Evolutionary conservation across 306 rosid species (phyloP).

Genomic region (Trifolium fragiferum): DNA sequence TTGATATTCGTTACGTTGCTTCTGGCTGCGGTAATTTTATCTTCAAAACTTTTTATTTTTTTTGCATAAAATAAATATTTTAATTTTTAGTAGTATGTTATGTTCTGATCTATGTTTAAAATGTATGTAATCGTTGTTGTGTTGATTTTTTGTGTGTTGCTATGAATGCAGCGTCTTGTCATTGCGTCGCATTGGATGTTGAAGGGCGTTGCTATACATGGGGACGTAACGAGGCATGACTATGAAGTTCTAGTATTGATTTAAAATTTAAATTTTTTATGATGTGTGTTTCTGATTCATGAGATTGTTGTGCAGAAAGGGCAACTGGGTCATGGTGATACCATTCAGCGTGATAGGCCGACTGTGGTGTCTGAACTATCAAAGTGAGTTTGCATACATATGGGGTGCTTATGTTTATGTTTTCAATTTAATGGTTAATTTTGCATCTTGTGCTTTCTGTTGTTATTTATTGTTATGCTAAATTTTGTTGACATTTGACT

Average conservation of each 20-base stretch:
- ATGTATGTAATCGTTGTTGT: not conserved
- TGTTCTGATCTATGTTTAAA: not conserved
- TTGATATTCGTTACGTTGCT: constrained; percentile 81
- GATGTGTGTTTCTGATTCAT: constrained; percentile 27
- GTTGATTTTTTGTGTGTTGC: not conserved
- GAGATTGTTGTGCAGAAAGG: constrained; percentile 74
- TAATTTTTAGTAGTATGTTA: not conserved
- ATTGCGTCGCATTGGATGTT: constrained; percentile 93
- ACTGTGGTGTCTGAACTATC: constrained; percentile 94
- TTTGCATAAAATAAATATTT: not conserved
- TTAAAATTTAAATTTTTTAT: not conserved
- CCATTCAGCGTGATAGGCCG: constrained; percentile 93
- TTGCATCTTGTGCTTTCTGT: constrained; percentile 2
- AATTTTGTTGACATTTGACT: constrained; percentile 32
- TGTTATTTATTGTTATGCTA: constrained; percentile 28
- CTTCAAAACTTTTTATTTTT: too few species aligned
- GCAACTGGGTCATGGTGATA: constrained; percentile 97
- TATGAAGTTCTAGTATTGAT: not conserved
- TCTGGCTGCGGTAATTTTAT: constrained; percentile 67
- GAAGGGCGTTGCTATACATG: constrained; percentile 98
- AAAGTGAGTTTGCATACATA: constrained; percentile 59
- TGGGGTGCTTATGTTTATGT: not conserved
- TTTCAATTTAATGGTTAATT: constrained; percentile 1
- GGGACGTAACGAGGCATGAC: constrained; percentile 94
- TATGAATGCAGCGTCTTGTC: constrained; percentile 79